A percentile compares a stretch with the other conserved stretches of the same genome.
These are phyloP conservation scores for Leishmania guyanensis DNA, from an alignment of 208 protist species.

Conservation along the genomic window DNA sequence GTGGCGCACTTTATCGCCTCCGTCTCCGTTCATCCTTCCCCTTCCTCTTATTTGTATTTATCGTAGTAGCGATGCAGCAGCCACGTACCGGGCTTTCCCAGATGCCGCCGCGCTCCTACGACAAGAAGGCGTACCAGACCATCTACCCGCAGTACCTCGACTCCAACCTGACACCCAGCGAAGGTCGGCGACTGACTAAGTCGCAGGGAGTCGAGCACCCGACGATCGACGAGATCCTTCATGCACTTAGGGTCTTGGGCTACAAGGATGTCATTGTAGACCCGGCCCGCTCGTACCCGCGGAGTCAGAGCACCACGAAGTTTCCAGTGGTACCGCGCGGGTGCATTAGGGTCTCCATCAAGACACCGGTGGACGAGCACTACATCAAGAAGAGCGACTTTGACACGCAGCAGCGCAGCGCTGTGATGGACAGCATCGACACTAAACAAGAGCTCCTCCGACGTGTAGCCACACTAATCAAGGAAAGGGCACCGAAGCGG, in stretches of 20 bases:
- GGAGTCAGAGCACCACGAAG: conserved; percentile 56
- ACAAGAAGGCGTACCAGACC: conserved; percentile 78
- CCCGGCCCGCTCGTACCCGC: conserved; percentile 51
- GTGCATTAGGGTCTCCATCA: conserved; percentile 78
- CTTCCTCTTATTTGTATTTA: neutral
- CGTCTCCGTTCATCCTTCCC: neutral
- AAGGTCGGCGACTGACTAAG: conserved; percentile 79
- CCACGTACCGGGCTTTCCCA: conserved; percentile 10
- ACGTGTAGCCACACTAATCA: conserved; percentile 73
- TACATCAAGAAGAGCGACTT: conserved; percentile 91
- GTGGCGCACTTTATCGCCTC: neutral
- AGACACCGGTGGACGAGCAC: conserved; percentile 67
- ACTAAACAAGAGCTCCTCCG: conserved; percentile 80
- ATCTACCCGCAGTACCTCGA: conserved; percentile 91
- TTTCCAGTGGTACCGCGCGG: conserved; percentile 78
- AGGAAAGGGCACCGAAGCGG: conserved; percentile 43
- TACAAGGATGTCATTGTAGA: conserved; percentile 64
- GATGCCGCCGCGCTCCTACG: conserved; percentile 32
- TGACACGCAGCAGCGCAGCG: conserved; percentile 73
- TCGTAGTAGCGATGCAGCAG: conserved; percentile 7
- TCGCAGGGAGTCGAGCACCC: conserved; percentile 70
- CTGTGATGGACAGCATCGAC: conserved; percentile 57
- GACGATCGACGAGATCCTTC: conserved; percentile 64
- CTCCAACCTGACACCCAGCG: conserved; percentile 60
- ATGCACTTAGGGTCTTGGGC: conserved; percentile 57